A percentile compares a stretch with the other conserved stretches of the same genome.
Conservation (phyloP, 768 basidiomycete genomes). For the Imleria badia region DNA sequence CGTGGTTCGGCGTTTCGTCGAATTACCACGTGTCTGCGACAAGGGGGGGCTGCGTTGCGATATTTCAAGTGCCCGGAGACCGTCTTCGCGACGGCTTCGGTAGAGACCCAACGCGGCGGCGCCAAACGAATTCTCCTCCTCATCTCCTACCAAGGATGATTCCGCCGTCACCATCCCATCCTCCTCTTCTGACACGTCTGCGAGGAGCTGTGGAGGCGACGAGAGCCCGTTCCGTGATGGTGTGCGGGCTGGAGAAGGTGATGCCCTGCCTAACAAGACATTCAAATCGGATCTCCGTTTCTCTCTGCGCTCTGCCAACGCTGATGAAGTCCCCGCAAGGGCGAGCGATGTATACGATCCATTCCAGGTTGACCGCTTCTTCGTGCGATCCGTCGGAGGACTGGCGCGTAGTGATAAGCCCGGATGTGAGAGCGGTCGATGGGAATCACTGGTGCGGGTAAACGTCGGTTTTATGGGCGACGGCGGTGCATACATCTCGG, state of each 20-base stretch:
- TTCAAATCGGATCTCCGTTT: conserved; percentile 58
- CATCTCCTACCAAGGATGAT: conserved; percentile 21
- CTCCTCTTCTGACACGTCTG: conserved; percentile 44
- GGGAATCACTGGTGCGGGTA: conserved; percentile 24
- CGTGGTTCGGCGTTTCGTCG: conserved; percentile 27
- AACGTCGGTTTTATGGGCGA: conserved; percentile 46
- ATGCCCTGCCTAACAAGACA: conserved; percentile 40
- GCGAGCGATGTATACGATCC: conserved; percentile 60
- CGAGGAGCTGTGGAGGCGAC: conserved; percentile 31
- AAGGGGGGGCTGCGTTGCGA: conserved; percentile 21
- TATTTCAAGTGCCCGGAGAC: conserved; percentile 48
- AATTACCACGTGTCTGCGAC: conserved; percentile 13
- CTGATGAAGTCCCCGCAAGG: conserved; percentile 43
- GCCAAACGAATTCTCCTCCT: conserved; percentile 50
- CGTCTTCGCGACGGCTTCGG: conserved; percentile 49
- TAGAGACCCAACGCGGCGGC: conserved; percentile 60
- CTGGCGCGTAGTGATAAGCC: conserved; percentile 22
- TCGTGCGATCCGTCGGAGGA: conserved; percentile 24
- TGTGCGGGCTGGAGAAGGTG: conserved; percentile 21
- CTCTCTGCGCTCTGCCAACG: conserved; percentile 44
- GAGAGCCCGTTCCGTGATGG: conserved; percentile 44
- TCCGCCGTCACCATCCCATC: conserved; percentile 25
- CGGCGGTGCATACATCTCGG: conserved; percentile 88
- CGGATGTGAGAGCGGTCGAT: conserved; percentile 48
- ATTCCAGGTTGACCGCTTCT: conserved; percentile 76